Base-by-base conservation (phyloP, 2,329 filamentous ascomycete species). In the Penicillium polonicum region DNA sequence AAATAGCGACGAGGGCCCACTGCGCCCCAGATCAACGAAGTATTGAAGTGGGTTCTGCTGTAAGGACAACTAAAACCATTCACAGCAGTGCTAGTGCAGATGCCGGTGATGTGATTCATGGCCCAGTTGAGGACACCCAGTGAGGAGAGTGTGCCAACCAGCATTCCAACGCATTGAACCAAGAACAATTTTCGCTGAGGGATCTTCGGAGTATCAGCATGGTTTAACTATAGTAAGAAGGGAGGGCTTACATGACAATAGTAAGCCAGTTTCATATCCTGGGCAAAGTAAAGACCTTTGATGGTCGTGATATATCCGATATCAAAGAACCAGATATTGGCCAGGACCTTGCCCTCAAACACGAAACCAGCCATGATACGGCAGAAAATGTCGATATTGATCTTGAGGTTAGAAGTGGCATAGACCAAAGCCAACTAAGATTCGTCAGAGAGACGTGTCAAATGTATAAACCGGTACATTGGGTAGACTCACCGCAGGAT, bases 1-100 rank as follows among this genome's bases (percentile, higher is more conserved):
- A 89, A 90, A 72, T 89, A 85, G 44, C 87, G 82, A 2, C 80
- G 78, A 0, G 88, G 87, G 0, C 88, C 88, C 57, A 90, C 87
- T 51, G 85, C 82, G 44, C 87, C 88, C 87, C 87, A 89, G 66
- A 89, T 84, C 54, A 88, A 79, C 7, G 85, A 88, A 1, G 85
- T 84, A 1, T 85, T 88, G 76, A 87, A 90, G 72, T 85, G 84
- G 0, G 82, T 82, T 27, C 77, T 78, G 10, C 80, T 79, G 35
- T 75, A 76, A 9, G 83, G 83, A 65, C 83, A 85, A 15, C 76
- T 82, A 64, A 85, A 79, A 27, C 86, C 87, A 62, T 80, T 79
- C 68, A 84, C 79, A 21, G 79, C 74, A 55, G 87, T 81, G 4
- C 80, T 79, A 2, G 83, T 82, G 61, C 79, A 82, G 35, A 79